phyloP scores from a whole-genome alignment of 805 yeast genomes.

The Ogataea pini region DNA sequence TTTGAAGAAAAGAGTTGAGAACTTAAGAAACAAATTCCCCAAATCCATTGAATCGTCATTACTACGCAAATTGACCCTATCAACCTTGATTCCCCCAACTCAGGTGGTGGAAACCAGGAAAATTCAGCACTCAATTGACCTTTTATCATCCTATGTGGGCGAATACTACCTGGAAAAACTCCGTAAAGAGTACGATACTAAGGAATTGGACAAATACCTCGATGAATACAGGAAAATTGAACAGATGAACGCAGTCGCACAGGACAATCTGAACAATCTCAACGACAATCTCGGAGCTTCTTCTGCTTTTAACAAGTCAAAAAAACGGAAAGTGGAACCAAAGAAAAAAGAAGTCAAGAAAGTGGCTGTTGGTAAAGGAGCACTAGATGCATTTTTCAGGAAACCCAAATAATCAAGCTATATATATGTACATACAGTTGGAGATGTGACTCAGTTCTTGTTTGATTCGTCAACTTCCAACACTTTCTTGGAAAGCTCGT shows the following conservation, averaged over 20 bases:
- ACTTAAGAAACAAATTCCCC: slow-evolving; percentile 42
- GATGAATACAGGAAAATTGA: slow-evolving; percentile 21
- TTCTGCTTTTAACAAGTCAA: slow-evolving; percentile 14
- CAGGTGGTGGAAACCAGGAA: slow-evolving; percentile 39
- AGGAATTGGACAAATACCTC: slow-evolving; percentile 19
- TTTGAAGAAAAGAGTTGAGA: slow-evolving; percentile 40
- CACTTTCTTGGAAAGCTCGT: slow-evolving; percentile 38
- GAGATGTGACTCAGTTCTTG: not conserved
- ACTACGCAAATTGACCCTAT: slow-evolving; percentile 23
- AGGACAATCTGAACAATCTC: slow-evolving; percentile 35
- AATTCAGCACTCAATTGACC: slow-evolving; percentile 44
- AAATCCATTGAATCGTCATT: slow-evolving; percentile 22
- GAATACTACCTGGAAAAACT: slow-evolving; percentile 32
- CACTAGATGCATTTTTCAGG: slow-evolving; percentile 67
- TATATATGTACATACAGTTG: slow-evolving; percentile 10
- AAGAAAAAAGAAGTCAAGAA: slow-evolving; percentile 37
- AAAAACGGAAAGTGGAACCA: slow-evolving; percentile 28
- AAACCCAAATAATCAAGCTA: slow-evolving; percentile 25
- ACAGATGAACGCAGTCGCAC: slow-evolving; percentile 29
- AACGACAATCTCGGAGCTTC: slow-evolving; percentile 28
- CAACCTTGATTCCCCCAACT: slow-evolving; percentile 34
- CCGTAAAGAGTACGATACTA: slow-evolving; percentile 24
- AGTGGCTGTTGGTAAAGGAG: slow-evolving; percentile 62
- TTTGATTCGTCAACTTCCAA: slow-evolving; percentile 11
- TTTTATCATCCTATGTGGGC: slow-evolving; percentile 47